Conservation (phyloP, 257 asterid species). For the Paraleonurus japonicus region DNA sequence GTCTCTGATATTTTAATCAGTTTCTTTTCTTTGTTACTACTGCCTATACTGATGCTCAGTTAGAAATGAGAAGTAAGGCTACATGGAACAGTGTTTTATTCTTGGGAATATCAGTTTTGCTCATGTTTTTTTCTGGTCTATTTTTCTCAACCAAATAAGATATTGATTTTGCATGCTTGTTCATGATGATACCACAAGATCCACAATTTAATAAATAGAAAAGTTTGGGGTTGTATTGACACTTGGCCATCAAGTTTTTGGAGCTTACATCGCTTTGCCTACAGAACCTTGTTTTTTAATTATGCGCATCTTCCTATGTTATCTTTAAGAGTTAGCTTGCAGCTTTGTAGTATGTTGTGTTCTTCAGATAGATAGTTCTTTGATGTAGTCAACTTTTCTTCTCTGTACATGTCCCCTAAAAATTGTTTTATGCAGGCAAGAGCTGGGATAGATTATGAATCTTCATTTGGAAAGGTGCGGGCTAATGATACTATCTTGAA, state of each 20-base stretch:
- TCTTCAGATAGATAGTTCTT: background rate
- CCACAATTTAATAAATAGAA: background rate
- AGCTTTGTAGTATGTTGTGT: background rate
- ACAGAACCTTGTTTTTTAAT: constrained; percentile 5
- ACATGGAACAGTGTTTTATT: background rate
- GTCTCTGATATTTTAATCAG: background rate
- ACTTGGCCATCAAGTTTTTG: background rate
- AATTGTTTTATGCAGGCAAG: constrained; percentile 63
- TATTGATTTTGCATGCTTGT: background rate
- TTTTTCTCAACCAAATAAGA: background rate
- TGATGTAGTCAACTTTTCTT: background rate
- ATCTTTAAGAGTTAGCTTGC: constrained; percentile 11
- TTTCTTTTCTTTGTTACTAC: background rate
- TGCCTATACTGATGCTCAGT: background rate
- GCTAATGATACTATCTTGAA: constrained; percentile 86
- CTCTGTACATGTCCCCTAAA: background rate
- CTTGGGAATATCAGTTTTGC: background rate
- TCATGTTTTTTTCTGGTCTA: background rate
- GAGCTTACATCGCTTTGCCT: constrained; percentile 3
- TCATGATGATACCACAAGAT: background rate
- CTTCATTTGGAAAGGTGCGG: constrained; percentile 90
- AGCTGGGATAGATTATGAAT: constrained; percentile 97
- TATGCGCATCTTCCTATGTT: background rate
- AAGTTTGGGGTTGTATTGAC: background rate
- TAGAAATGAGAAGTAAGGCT: background rate